These are phyloP conservation scores for Millerozyma miso DNA, from an alignment of 805 yeast genomes.

Conservation along the genomic window DNA sequence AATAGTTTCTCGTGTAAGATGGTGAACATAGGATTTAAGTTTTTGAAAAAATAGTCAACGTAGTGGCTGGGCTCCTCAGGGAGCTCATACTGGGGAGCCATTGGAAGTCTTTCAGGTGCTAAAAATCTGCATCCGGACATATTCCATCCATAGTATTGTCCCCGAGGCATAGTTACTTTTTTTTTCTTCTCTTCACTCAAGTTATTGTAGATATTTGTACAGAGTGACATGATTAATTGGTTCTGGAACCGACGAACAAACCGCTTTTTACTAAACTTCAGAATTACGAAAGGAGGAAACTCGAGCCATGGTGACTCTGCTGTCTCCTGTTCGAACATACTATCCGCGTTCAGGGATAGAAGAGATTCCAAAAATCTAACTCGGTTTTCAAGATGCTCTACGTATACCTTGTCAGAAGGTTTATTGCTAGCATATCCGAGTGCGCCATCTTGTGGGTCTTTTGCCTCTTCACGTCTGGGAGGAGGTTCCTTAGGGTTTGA, in stretches of 20 bases:
- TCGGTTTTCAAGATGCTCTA: slow-evolving; percentile 35
- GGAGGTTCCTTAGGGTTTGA: neutral
- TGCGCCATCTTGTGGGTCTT: neutral
- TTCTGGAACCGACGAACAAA: slow-evolving; percentile 45
- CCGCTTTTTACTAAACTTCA: slow-evolving; percentile 40
- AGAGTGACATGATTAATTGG: slow-evolving; percentile 36
- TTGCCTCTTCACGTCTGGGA: neutral
- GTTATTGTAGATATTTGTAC: slow-evolving; percentile 25
- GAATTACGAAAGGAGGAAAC: slow-evolving; percentile 1
- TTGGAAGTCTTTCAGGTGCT: slow-evolving; percentile 28
- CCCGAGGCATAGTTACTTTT: slow-evolving; percentile 44
- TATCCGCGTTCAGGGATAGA: slow-evolving; percentile 14
- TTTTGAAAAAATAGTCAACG: slow-evolving; percentile 40
- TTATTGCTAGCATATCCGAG: slow-evolving; percentile 9
- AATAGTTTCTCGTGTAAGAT: slow-evolving; percentile 53
- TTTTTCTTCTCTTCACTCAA: slow-evolving; percentile 30
- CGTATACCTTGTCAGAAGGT: slow-evolving; percentile 16
- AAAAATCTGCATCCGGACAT: slow-evolving; percentile 55
- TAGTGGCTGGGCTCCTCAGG: slow-evolving; percentile 12
- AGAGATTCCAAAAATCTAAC: slow-evolving; percentile 36
- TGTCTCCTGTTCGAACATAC: slow-evolving; percentile 11
- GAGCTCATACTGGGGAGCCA: slow-evolving; percentile 20
- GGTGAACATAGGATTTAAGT: slow-evolving; percentile 50
- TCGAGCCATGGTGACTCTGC: slow-evolving; percentile 15
- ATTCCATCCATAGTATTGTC: slow-evolving; percentile 66